Evolutionary conservation across 495 filamentous ascomycete species (phyloP).

Genomic region (Hypoxylon lenormandii): DNA sequence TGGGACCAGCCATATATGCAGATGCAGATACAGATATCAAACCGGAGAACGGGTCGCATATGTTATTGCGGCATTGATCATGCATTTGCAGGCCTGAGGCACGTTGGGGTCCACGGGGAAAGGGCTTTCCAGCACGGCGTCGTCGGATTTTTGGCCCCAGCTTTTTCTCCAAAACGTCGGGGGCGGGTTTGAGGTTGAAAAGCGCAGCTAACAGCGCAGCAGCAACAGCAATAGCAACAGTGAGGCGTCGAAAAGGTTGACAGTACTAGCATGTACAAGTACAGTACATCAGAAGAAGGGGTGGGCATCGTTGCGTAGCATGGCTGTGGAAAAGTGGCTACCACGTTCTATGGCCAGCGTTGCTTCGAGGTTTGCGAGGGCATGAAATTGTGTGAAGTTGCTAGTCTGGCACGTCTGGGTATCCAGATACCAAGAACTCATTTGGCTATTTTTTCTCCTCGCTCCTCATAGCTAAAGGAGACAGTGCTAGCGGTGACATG

Average conservation of each 20-base stretch:
- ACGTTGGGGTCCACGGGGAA: slow-evolving; percentile 24
- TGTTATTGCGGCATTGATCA: slow-evolving; percentile 28
- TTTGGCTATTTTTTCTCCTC: slow-evolving; percentile 39
- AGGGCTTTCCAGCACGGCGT: slow-evolving; percentile 19
- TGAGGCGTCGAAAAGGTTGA: slow-evolving; percentile 22
- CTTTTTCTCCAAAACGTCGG: slow-evolving; percentile 27
- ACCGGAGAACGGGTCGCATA: slow-evolving; percentile 10
- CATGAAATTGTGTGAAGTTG: slow-evolving; percentile 20
- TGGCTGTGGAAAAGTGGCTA: slow-evolving; percentile 37
- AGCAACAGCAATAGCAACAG: too few relatives aligned
- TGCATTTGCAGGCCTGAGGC: slow-evolving; percentile 18
- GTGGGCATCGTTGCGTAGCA: slow-evolving; percentile 31
- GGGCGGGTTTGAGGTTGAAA: slow-evolving; percentile 39
- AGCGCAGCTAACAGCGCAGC: slow-evolving; percentile 22
- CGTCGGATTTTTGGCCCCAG: slow-evolving; percentile 21
- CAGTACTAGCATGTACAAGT: background rate
- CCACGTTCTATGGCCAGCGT: slow-evolving; percentile 30
- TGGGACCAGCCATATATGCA: slow-evolving; percentile 28
- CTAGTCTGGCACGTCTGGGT: background rate
- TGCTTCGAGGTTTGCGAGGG: slow-evolving; percentile 18
- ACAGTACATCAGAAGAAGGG: background rate
- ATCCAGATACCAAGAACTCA: slow-evolving; percentile 14
- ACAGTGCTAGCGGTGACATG: slow-evolving; percentile 25
- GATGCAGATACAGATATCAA: slow-evolving; percentile 18
- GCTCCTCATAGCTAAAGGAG: slow-evolving; percentile 19